Conservation (phyloP, 2,329 filamentous ascomycete species). For the Pseudocercospora eumusae region DNA sequence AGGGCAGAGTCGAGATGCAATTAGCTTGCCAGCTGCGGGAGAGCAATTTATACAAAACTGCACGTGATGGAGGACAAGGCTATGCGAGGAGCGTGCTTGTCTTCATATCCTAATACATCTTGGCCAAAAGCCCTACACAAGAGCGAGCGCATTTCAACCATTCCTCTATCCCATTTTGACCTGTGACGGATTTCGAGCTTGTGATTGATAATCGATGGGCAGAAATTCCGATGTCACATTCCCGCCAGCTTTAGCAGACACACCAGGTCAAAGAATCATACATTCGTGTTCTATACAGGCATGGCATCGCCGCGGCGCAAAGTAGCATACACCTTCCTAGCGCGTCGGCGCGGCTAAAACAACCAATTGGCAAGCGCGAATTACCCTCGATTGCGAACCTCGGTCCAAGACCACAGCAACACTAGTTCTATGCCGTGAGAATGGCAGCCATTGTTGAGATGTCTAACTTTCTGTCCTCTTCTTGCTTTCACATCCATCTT, state of each 20-base stretch:
- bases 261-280: background rate
- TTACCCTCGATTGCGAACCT: conserved; percentile 5
- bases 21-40: background rate
- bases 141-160: no score
- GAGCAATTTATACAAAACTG: background rate
- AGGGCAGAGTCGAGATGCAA: background rate
- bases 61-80: background rate
- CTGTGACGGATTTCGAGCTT: background rate
- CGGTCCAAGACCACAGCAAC: background rate
- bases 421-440: background rate
- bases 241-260: background rate
- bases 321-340: background rate
- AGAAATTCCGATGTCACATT: background rate
- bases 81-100: background rate
- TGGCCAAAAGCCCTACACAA: background rate
- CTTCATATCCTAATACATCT: background rate
- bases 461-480: background rate
- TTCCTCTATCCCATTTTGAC: background rate
- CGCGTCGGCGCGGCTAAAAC: background rate
- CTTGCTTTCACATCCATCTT: background rate
- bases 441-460: background rate
- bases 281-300: background rate
- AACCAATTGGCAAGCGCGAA: conserved; percentile 3
- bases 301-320: background rate
- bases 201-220: background rate